Evolutionary conservation across 129 eudicot genomes (phyloP).

Genomic region (Cynara cardunculus): DNA sequence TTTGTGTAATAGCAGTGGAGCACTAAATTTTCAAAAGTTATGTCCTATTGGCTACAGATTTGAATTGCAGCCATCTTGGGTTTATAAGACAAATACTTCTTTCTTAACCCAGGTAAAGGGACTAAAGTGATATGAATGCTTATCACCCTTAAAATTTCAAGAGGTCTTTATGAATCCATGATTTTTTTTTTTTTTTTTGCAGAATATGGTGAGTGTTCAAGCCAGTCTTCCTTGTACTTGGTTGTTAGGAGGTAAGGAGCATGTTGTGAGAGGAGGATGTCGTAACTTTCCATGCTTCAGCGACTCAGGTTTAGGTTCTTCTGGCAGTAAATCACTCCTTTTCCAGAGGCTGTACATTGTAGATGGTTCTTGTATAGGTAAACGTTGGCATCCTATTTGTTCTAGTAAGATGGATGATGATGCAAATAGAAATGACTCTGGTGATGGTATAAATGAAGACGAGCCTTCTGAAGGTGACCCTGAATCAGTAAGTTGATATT

Average conservation of each 20-base stretch:
- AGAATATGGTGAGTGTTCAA: constrained; percentile 59
- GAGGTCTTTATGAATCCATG: too few species aligned
- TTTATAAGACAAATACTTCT: neutral
- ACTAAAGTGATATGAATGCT: neutral
- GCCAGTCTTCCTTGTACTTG: constrained; percentile 55
- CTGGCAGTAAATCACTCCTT: constrained; percentile 34
- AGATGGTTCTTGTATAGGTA: constrained; percentile 27
- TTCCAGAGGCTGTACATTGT: constrained; percentile 32
- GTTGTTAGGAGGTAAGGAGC: constrained; percentile 42
- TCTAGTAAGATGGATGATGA: constrained; percentile 54
- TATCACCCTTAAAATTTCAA: neutral
- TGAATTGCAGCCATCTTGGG: neutral
- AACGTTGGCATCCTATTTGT: constrained; percentile 37
- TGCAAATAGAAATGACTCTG: constrained; percentile 49
- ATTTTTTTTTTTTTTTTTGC: constrained; percentile 2
- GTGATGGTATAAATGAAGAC: constrained; percentile 30
- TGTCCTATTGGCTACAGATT: neutral
- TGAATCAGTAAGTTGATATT: constrained; percentile 46
- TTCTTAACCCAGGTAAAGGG: neutral
- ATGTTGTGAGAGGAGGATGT: constrained; percentile 31
- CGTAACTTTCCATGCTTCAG: constrained; percentile 35
- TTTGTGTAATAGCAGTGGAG: neutral
- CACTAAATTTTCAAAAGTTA: neutral
- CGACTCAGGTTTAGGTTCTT: constrained; percentile 37
- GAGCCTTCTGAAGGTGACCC: constrained; percentile 39